Base-by-base conservation (phyloP, 176 grass and related monocot genomes). In the Ensete ventricosum region DNA sequence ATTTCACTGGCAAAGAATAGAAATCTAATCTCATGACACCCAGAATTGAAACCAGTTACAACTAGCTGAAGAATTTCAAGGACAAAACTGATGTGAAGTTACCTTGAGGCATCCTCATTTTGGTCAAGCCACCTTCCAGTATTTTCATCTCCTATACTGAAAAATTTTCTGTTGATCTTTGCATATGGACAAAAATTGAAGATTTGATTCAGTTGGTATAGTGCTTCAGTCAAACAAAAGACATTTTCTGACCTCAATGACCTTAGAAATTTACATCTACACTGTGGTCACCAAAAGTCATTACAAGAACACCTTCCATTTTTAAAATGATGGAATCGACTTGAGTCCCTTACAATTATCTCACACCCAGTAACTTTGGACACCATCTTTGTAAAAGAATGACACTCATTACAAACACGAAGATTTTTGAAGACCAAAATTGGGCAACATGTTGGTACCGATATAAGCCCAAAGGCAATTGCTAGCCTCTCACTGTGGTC, bases 401-500 rank as follows among this genome's bases (percentile, higher is more conserved):
- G 74, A 16, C 74, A 76, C 5, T 76, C 74, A 16, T 63, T 76
- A 23, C 74, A 76, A 63, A 76, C 57, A 21, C 74, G 74, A 63
- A 76, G 74, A 63, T 76, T 76, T 63, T 76, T 76, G 21, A 62
- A 76, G 19, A 76, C 26, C 17, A 63, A 19, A 57, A 76, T 76
- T 50, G 74, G 74, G 54, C 74, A 76, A 48, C 34, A 7, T 11
- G 14, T 23, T 21, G 74, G 74, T 63, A 76, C 2, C 63, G 34
- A 76, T 63, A 76, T 23, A 24, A 76, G 74, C 57, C 74, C 74
- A 62, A 76, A 76, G 29, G 74, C 74, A 76, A 76, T 76, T 13
- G 74, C 74, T 22, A 76, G 57, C 34, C 74, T 76, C 55, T 76
- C 74, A 49, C 74, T 76, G n/a, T 80, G 78, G 68, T 72, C 67